phyloP scores from a whole-genome alignment of 768 basidiomycete species.

The Nidularia pulvinata region DNA sequence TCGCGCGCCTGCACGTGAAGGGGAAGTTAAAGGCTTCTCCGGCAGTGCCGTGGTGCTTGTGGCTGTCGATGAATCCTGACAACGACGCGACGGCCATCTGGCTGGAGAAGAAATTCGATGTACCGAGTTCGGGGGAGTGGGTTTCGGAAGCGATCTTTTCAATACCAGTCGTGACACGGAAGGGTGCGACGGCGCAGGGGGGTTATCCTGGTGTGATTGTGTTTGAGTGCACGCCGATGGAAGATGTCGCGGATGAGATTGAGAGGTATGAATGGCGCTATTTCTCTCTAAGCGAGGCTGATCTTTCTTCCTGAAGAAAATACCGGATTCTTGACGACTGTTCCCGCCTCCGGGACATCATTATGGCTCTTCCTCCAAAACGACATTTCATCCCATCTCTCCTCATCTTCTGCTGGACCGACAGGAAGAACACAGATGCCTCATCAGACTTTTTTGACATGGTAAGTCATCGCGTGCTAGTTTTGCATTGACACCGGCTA shows the following conservation, averaged over 20 bases:
- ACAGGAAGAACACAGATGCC: constrained; percentile 31
- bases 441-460: constrained; percentile 56
- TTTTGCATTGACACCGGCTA: background rate
- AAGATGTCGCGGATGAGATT: constrained; percentile 60
- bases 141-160: constrained; percentile 56
- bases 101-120: constrained; percentile 75
- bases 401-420: constrained; percentile 61
- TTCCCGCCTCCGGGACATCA: constrained; percentile 63
- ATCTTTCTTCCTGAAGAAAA: constrained; percentile 39
- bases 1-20: constrained; percentile 37
- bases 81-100: constrained; percentile 80
- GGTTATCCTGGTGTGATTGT: constrained; percentile 71
- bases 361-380: constrained; percentile 49
- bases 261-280: constrained; percentile 70
- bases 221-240: constrained; percentile 75
- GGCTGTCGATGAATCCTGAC: constrained; percentile 77
- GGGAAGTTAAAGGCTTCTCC: constrained; percentile 22
- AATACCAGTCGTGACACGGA: constrained; percentile 42
- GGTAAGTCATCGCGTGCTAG: constrained; percentile 34
- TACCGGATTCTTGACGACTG: constrained; percentile 75
- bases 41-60: constrained; percentile 54
- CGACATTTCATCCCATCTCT: constrained; percentile 66
- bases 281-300: no score
- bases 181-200: constrained; percentile 16
- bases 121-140: constrained; percentile 67